Conservation (phyloP, 2,329 filamentous ascomycete species). For the Ustilaginoidea virens region DNA sequence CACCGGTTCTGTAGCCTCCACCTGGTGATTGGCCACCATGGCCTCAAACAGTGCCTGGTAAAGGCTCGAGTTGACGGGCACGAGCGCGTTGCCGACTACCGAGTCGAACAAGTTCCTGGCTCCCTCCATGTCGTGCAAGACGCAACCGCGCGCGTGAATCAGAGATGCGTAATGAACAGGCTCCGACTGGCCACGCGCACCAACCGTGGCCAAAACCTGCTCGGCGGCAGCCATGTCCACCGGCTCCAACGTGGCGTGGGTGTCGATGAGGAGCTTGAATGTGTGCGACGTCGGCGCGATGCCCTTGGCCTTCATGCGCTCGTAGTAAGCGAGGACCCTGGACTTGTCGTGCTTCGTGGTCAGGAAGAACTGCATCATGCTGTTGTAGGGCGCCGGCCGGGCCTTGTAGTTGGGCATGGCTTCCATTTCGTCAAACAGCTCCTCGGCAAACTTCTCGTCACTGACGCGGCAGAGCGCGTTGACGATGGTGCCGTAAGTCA, state of each 20-base stretch:
- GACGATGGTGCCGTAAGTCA: slow-evolving; percentile 96
- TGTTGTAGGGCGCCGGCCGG: slow-evolving; percentile 93
- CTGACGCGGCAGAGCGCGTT: slow-evolving; percentile 95
- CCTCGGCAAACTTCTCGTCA: slow-evolving; percentile 93
- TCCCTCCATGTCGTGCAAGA: slow-evolving; percentile 76
- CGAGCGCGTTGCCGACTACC: slow-evolving; percentile 51
- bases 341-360: slow-evolving; percentile 90
- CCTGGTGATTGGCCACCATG: slow-evolving; percentile 87
- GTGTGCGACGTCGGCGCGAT: slow-evolving; percentile 92
- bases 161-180: slow-evolving; percentile 91
- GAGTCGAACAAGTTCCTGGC: slow-evolving; percentile 71
- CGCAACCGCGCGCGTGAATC: slow-evolving; percentile 91
- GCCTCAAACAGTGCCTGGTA: slow-evolving; percentile 96
- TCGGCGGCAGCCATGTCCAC: slow-evolving; percentile 80
- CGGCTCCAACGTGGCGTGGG: slow-evolving; percentile 85
- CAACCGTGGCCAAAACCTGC: slow-evolving; percentile 65
- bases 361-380: slow-evolving; percentile 98
- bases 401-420: slow-evolving; percentile 98
- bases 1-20: slow-evolving; percentile 58
- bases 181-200: slow-evolving; percentile 62
- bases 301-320: slow-evolving; percentile 76
- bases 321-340: slow-evolving; percentile 90
- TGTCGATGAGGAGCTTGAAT: slow-evolving; percentile 93
- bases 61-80: slow-evolving; percentile 66
- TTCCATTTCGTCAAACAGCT: slow-evolving; percentile 99